These are phyloP conservation scores for Stemphylium lycopersici DNA, from an alignment of 2,329 filamentous ascomycete genomes.

Conservation along the genomic window DNA sequence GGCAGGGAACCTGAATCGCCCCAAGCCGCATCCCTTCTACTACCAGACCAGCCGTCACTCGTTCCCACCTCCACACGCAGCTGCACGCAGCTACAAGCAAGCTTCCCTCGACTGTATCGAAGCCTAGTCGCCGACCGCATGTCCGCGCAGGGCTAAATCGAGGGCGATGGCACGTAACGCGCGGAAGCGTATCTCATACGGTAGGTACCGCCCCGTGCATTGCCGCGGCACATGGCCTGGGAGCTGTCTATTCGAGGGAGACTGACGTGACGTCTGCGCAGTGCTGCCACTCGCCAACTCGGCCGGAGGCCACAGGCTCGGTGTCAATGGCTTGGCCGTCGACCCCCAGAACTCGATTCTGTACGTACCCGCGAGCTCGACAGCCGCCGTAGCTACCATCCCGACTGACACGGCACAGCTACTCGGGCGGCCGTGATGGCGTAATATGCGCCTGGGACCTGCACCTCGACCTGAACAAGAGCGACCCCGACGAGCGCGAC, in stretches of 20 bases:
- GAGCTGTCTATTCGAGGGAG: conserved; percentile 1
- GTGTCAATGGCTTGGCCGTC: conserved; percentile 91
- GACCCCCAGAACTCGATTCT: conserved; percentile 83
- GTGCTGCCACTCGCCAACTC: conserved; percentile 76
- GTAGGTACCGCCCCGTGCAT: conserved; percentile 40
- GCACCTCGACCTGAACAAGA: conserved; percentile 65
- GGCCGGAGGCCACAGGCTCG: conserved; percentile 85
- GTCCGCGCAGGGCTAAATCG: conserved; percentile 22
- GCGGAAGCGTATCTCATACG: conserved; percentile 61
- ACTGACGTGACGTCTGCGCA: conserved; percentile 42
- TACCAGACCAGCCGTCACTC: not conserved
- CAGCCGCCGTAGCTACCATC: conserved; percentile 5
- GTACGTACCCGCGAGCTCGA: conserved; percentile 59
- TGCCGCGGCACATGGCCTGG: conserved; percentile 2
- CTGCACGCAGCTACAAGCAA: not conserved
- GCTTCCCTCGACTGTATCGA: not conserved
- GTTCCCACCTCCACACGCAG: not conserved
- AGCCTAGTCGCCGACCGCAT: conserved; percentile 16
- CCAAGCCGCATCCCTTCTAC: conserved; percentile 2
- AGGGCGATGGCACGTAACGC: conserved; percentile 58
- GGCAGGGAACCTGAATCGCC: conserved; percentile 8
- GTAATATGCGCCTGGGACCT: conserved; percentile 96
- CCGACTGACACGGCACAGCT: conserved; percentile 61
- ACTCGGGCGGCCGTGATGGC: conserved; percentile 94
- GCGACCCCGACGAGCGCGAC: conserved; percentile 48